Percentiles rank a stretch among this genome's conserved stretches.
phyloP scores from a whole-genome alignment of 2,329 filamentous ascomycete species.

The Xylariaceae sp. region DNA sequence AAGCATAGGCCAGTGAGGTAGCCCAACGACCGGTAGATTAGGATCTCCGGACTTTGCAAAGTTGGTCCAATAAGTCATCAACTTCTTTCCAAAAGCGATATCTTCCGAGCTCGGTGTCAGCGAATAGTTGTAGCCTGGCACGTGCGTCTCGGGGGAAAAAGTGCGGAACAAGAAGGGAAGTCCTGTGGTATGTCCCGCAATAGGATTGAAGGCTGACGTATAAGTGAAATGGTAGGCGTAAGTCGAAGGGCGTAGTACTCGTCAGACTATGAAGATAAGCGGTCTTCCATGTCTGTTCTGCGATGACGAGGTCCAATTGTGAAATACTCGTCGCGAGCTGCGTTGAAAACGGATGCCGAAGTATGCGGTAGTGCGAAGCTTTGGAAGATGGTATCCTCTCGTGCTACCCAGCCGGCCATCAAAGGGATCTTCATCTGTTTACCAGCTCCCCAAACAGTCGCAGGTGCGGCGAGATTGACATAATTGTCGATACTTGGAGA shows the following conservation, averaged over 20 bases:
- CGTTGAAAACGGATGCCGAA: not conserved
- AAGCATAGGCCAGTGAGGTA: not conserved
- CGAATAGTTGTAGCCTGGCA: not conserved
- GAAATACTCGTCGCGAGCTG: not conserved
- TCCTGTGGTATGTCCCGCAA: not conserved
- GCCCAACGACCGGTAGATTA: not conserved
- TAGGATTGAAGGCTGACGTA: constrained; percentile 1
- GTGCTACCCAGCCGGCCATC: not conserved
- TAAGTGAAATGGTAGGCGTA: constrained; percentile 1
- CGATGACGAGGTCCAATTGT: not conserved
- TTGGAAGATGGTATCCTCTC: constrained; percentile 1
- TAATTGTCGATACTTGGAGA: constrained; percentile 1
- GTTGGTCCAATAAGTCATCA: constrained; percentile 2
- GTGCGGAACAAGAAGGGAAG: not conserved
- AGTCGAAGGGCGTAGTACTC: not conserved
- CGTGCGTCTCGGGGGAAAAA: not conserved
- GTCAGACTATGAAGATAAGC: not conserved
- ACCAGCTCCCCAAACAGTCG: not conserved
- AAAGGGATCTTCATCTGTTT: not conserved
- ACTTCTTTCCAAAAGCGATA: not conserved
- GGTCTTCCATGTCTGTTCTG: constrained; percentile 1
- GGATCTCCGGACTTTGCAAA: constrained; percentile 1
- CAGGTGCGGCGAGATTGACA: not conserved
- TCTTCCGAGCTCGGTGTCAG: not conserved
- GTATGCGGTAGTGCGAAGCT: not conserved